Percentiles rank a stretch among this genome's conserved stretches.
Evolutionary conservation across 2,329 filamentous ascomycete species (phyloP).

Genomic region (Ophiostoma triangulosporum): DNA sequence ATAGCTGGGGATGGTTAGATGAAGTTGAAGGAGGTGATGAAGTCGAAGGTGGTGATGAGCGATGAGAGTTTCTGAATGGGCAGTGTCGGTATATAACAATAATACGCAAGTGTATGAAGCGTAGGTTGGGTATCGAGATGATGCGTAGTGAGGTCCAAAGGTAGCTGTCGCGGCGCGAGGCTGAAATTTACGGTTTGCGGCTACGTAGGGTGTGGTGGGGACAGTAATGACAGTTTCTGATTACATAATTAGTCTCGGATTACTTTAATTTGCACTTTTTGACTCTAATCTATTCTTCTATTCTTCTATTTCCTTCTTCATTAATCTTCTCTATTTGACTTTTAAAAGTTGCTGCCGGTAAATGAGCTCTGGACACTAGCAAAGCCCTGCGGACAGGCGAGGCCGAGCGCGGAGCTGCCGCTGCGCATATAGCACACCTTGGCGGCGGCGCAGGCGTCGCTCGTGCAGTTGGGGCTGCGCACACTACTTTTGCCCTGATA

Average conservation of each 20-base stretch:
- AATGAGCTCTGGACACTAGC: conserved; percentile 25
- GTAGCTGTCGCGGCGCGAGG: no score
- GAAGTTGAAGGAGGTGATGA: no score
- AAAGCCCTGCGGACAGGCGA: conserved; percentile 37
- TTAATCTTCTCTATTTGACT: background rate
- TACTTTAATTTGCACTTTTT: background rate
- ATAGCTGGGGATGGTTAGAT: no score
- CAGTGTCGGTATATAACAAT: no score
- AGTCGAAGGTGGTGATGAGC: no score
- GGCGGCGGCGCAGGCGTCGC: conserved; percentile 31
- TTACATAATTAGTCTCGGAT: background rate
- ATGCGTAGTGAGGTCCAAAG: no score
- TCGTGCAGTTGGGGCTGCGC: conserved; percentile 20
- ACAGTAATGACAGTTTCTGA: no score
- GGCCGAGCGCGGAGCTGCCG: conserved; percentile 38
- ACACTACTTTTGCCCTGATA: conserved; percentile 25
- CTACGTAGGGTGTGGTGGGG: no score
- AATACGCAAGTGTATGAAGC: no score
- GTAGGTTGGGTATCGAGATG: no score
- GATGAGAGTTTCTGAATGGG: no score
- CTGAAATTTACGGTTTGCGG: no score
- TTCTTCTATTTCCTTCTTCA: background rate
- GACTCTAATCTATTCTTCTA: background rate
- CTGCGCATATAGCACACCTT: conserved; percentile 47
- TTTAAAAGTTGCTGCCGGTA: conserved; percentile 22